Conservation (phyloP, 176 grass and related monocot species). For the Carex pumila region DNA sequence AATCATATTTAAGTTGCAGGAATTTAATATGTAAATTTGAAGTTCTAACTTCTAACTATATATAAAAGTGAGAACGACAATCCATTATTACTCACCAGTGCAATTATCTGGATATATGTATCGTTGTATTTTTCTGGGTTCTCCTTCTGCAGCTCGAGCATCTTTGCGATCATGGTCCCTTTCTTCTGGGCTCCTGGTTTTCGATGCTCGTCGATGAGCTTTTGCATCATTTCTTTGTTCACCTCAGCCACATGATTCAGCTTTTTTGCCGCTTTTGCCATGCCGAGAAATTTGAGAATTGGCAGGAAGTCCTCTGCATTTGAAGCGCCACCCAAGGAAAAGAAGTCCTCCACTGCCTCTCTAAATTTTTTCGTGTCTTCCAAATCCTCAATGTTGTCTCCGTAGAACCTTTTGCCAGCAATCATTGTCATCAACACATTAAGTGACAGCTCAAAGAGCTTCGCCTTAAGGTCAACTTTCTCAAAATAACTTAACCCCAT, state of each 20-base stretch:
- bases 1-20: background rate
- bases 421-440: slow-evolving; percentile 27
- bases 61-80: background rate
- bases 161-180: background rate
- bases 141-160: background rate
- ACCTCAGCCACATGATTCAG: background rate
- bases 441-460: slow-evolving; percentile 23
- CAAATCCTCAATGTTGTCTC: background rate
- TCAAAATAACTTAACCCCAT: background rate
- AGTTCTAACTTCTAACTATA: background rate
- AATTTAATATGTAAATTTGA: too few relatives aligned
- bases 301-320: slow-evolving; percentile 1
- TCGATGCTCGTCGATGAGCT: background rate
- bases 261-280: background rate
- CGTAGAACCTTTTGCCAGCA: background rate
- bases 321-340: background rate
- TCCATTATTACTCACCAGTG: background rate
- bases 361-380: background rate
- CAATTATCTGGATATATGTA: background rate
- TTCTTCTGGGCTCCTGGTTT: background rate
- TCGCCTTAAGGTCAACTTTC: background rate
- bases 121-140: background rate
- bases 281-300: background rate
- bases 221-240: background rate
- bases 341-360: background rate